These are phyloP conservation scores for Entomortierella beljakovae DNA, from an alignment of 192 early-diverging fungal genomes.

Conservation along the genomic window DNA sequence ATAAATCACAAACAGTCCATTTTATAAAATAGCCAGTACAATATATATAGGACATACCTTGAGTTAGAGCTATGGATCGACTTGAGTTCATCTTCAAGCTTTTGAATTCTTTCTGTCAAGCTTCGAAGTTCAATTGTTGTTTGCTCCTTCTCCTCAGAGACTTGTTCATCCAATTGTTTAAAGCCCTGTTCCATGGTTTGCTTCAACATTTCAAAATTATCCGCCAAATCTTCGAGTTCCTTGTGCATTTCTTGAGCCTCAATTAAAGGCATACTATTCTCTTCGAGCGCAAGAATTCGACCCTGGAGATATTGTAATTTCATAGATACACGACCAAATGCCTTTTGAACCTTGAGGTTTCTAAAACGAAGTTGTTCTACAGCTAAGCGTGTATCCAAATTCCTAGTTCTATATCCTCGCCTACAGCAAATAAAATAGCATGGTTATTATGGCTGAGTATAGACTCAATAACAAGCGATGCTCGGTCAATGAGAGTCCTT, in stretches of 20 bases:
- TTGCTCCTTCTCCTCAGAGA: conserved; percentile 44
- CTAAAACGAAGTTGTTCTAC: conserved; percentile 52
- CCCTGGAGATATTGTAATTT: conserved; percentile 50
- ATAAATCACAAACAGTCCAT: no score
- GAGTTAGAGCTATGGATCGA: conserved; percentile 33
- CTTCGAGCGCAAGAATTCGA: conserved; percentile 35
- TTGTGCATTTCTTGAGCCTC: conserved; percentile 49
- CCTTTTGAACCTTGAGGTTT: conserved; percentile 51
- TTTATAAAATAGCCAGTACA: not conserved
- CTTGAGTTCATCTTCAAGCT: conserved; percentile 37
- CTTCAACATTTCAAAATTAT: conserved; percentile 38
- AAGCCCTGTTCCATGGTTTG: conserved; percentile 41
- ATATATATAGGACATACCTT: conserved; percentile 13
- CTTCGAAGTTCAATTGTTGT: conserved; percentile 41
- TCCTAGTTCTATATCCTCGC: conserved; percentile 48
- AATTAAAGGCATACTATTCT: conserved; percentile 36
- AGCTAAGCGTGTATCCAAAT: conserved; percentile 35
- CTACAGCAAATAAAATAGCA: not conserved
- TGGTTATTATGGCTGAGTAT: not conserved
- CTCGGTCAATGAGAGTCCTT: not conserved
- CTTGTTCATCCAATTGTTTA: conserved; percentile 46
- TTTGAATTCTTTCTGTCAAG: conserved; percentile 43
- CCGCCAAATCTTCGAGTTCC: conserved; percentile 48
- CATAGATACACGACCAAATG: conserved; percentile 45
- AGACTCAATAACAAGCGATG: not conserved